Percentiles rank a stretch among this genome's conserved stretches.
phyloP scores from a whole-genome alignment of 305 asterid genomes.

The Coffea humblotiana region DNA sequence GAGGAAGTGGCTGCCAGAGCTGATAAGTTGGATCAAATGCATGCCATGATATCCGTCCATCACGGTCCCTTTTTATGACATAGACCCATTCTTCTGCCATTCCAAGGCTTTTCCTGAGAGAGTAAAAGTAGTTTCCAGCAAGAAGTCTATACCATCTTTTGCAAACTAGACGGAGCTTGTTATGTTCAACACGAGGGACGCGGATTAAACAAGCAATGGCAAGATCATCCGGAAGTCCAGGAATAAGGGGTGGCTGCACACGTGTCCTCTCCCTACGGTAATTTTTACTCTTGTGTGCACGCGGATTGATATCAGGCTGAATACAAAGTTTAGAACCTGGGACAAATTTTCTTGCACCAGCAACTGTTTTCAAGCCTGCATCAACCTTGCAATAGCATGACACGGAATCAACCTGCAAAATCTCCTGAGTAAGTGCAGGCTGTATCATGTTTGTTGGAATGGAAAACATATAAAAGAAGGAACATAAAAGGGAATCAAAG shows the following conservation, averaged over 20 bases:
- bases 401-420: conserved; percentile 89
- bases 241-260: conserved; percentile 88
- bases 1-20: conserved; percentile 96
- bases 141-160: conserved; percentile 91
- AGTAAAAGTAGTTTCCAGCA: conserved; percentile 88
- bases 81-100: conserved; percentile 99
- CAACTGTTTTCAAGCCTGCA: conserved; percentile 87
- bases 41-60: conserved; percentile 92
- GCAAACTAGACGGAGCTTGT: conserved; percentile 90
- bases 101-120: conserved; percentile 83
- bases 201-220: conserved; percentile 95
- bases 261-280: conserved; percentile 81
- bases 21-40: conserved; percentile 93
- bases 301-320: conserved; percentile 89
- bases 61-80: conserved; percentile 82
- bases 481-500: not conserved
- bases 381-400: conserved; percentile 98
- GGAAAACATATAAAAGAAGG: not conserved
- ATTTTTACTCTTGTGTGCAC: conserved; percentile 72
- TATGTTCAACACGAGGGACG: conserved; percentile 91
- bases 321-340: conserved; percentile 94
- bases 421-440: not conserved
- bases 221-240: conserved; percentile 97
- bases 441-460: not conserved
- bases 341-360: conserved; percentile 86